phyloP scores from a whole-genome alignment of 192 early-diverging fungal species.

The Piromyces finnis region DNA sequence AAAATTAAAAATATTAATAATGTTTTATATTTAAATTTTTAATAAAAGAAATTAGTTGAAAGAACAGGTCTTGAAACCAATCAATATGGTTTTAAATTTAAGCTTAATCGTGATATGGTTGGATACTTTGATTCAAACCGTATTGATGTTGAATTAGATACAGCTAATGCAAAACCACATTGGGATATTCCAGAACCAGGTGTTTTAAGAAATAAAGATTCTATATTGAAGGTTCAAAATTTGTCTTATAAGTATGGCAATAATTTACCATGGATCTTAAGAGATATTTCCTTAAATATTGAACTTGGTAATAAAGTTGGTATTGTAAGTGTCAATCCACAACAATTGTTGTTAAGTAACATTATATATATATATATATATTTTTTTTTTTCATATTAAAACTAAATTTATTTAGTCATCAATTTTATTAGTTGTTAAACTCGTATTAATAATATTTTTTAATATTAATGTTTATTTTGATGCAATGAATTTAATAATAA shows the following conservation, averaged over 20 bases:
- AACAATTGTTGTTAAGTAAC: too few species aligned
- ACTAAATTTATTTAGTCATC: too few species aligned
- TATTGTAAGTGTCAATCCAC: neutral
- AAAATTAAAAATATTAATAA: too few species aligned
- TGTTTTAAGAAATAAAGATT: neutral
- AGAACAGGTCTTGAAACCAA: neutral
- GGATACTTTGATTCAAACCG: neutral
- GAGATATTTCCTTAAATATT: neutral
- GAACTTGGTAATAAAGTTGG: neutral
- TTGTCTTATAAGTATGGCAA: neutral
- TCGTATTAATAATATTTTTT: too few species aligned
- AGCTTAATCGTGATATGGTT: neutral
- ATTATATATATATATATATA: neutral
- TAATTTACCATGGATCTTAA: neutral
- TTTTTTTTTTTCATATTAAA: too few species aligned
- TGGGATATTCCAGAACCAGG: neutral
- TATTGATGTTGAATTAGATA: neutral
- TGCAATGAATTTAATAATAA: too few species aligned
- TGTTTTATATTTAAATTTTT: neutral
- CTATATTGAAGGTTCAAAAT: neutral
- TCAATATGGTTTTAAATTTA: neutral
- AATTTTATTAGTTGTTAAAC: too few species aligned
- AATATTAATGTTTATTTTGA: too few species aligned
- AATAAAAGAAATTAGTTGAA: neutral
- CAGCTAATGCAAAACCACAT: neutral